phyloP scores from a whole-genome alignment of 1,139 yeast species.

The Blastobotrys ciferrii region DNA sequence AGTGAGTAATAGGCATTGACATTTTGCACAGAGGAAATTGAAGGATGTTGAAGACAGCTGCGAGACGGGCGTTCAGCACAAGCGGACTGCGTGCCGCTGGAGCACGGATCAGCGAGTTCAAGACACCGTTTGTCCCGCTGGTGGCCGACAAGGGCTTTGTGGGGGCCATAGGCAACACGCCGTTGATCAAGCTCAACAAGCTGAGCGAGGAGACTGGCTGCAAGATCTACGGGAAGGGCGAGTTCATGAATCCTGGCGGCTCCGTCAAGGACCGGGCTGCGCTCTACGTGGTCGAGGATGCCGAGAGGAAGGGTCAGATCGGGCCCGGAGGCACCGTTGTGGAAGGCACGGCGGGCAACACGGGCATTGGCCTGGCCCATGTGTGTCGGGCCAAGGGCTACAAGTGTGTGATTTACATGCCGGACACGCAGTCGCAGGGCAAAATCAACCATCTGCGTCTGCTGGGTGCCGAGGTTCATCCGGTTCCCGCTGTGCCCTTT shows the following conservation, averaged over 20 bases:
- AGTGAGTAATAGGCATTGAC: neutral
- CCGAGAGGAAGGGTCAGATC: constrained; percentile 67
- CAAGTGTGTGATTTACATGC: constrained; percentile 84
- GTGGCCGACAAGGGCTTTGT: constrained; percentile 62
- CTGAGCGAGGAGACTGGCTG: constrained; percentile 64
- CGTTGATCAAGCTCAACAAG: constrained; percentile 63
- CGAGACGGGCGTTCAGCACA: constrained; percentile 11
- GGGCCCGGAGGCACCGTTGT: constrained; percentile 69
- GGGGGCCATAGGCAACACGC: constrained; percentile 86
- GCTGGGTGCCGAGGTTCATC: constrained; percentile 81
- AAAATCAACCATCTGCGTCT: constrained; percentile 70
- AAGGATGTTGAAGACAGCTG: constrained; percentile 3
- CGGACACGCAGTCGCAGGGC: constrained; percentile 77
- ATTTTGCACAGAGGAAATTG: neutral
- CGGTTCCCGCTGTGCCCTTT: constrained; percentile 87
- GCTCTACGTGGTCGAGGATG: constrained; percentile 69
- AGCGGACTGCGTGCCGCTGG: neutral
- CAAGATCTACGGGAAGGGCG: constrained; percentile 85
- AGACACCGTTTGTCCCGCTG: constrained; percentile 56
- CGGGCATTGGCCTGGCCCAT: constrained; percentile 90
- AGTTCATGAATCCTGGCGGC: constrained; percentile 93
- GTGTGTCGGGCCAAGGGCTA: constrained; percentile 82
- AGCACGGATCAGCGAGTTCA: constrained; percentile 14
- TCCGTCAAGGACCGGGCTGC: constrained; percentile 93
- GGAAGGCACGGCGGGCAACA: constrained; percentile 76